Evolutionary conservation across 768 basidiomycete genomes (phyloP), one percentile per base, ranked within the genome.

Genomic region (Termitomyces sp.): DNA sequence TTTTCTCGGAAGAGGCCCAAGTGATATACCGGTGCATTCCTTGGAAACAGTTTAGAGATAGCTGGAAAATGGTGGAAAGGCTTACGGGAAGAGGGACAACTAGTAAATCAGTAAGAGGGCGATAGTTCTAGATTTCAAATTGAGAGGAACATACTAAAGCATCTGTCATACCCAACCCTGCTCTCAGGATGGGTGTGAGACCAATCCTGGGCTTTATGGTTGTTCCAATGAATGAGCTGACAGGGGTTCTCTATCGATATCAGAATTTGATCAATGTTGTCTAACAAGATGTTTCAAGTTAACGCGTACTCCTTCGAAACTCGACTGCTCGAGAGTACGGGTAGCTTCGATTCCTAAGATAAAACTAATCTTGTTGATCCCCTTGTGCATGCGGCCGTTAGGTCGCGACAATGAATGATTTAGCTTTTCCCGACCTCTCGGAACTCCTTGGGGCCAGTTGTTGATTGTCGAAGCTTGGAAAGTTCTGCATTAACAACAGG

Each of bases 101-200:
- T 82, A 49, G 9, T 42, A 52, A 30, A 10, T 59, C 42, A 59
- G 60, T 32, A 55, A 45, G 45, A 58, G 22, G 40, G 9, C 33
- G 8, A 46, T 26, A 12, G 9, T 22, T 32, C 53, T 10, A 12
- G 42, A 54, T 55, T 32, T 57, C 49, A 32, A 18, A 36, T 22
- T 12, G 13, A 28, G 46, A 36, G 24, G 24, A 63, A 36, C 73
- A 47, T 61, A 82, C 80, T 67, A 97, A 72, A 22, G 90, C 92
- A 64, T 96, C 92, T 0, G 89, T 83, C 93, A 98, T 95, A 18
- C 94, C 93, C 61, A 95, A 74, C 6, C 96, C 96, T 32, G 96
- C 96, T 40, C 96, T 85, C 56, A 98, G 77, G 65, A 98, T 92
- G 42, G 96, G 96, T 2, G 92, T 87, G 54, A 98, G 72, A 5